phyloP scores from a whole-genome alignment of 768 basidiomycete genomes.

The Pleurotus sapidus region DNA sequence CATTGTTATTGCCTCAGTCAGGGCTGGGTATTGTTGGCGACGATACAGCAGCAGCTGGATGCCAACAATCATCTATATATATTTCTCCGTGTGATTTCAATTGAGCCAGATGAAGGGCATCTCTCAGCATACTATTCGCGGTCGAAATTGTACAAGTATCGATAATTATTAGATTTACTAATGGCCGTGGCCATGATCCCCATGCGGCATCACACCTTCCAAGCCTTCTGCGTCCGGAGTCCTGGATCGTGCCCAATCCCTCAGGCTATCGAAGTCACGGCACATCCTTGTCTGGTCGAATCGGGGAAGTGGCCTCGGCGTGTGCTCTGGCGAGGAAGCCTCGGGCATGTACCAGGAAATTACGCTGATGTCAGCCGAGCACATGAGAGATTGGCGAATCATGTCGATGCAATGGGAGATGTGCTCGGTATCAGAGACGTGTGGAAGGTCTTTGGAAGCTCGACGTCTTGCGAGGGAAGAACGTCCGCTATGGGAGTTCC shows the following conservation, averaged over 20 bases:
- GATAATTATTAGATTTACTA: background rate
- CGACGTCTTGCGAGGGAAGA: too few species aligned
- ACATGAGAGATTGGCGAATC: constrained; percentile 19
- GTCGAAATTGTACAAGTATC: background rate
- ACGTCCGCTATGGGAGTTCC: background rate
- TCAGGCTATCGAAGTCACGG: constrained; percentile 1
- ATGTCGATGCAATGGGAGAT: constrained; percentile 18
- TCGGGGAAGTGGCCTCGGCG: background rate
- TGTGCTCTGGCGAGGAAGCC: background rate
- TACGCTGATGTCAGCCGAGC: constrained; percentile 14
- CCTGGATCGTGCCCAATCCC: background rate
- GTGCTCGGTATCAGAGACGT: constrained; percentile 12
- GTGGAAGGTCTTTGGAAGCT: constrained; percentile 2
- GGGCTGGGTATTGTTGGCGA: too few species aligned
- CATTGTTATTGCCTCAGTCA: too few species aligned
- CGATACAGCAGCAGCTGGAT: too few species aligned
- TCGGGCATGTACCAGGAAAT: constrained; percentile 15
- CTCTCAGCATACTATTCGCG: too few species aligned
- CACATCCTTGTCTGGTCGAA: constrained; percentile 4
- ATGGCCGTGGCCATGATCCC: background rate
- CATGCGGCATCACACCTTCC: background rate
- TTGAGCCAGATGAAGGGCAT: too few species aligned
- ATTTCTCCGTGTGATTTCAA: too few species aligned
- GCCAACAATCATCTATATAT: too few species aligned
- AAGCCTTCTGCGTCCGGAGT: background rate